Base-by-base conservation (phyloP, 1,284 basidiomycete species). In the Cutaneotrichosporon sp. region DNA sequence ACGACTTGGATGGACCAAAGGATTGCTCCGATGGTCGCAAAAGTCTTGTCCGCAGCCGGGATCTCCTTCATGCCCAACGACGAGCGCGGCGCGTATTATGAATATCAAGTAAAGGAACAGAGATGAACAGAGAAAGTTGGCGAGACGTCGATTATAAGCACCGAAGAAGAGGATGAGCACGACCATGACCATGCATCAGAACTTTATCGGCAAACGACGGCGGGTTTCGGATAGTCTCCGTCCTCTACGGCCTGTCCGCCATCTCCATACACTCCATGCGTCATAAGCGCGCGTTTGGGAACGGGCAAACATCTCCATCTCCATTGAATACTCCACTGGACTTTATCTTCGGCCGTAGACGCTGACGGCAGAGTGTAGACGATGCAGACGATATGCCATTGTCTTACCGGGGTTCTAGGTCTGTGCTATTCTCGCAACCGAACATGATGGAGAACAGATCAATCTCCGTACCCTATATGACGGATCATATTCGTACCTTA, bases 11-110 rank as follows among this genome's bases (percentile, higher is more conserved):
- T 69, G 32, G 74, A 75, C 76, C 78, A 80, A 31, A 76, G 60
- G 4, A 80, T 71, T 0, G 79, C 75, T 83, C 87, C 87, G 53
- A 87, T 81, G 0, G 86, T 88, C 4, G 85, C 87, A 21, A 88
- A 79, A 3, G 84, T 85, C 75, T 87, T 88, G 73, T 88, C 86
- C 11, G 83, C 85, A 8, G 70, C 72, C 1, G 53, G 53, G 51
- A 55, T 63, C 59, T 65, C 64, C 51, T 50, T 58, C 60, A 61
- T 65, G 3, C 22, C 26, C 40, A 16, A 8, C 16, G 18, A 26
- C 9, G n/a, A 8, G 22, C n/a, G 13, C 47, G 21, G 26, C n/a
- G 47, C 47, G 9, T 5, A 7, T 1, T 5, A 50, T 21, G 47
- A 21, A 22, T 10, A 10, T 11, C 10, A 16, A 47, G 46, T 11